Percentiles rank a stretch among this genome's conserved stretches.
These are phyloP conservation scores for Podospora anserina DNA, from an alignment of 495 filamentous ascomycete species.

Conservation along the genomic window DNA sequence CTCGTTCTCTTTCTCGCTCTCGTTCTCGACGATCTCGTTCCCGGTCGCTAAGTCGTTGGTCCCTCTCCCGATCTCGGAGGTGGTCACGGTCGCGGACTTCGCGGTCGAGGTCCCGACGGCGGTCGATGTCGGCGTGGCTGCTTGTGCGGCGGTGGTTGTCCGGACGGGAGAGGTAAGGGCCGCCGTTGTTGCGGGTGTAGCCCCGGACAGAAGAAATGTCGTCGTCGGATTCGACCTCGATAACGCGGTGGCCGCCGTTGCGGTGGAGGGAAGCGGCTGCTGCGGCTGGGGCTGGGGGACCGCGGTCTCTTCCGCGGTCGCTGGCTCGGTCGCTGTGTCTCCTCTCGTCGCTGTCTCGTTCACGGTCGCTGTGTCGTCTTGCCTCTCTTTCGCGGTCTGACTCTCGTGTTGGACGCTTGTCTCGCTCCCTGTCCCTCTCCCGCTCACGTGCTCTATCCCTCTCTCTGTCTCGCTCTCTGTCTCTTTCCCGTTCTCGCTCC, in stretches of 20 bases:
- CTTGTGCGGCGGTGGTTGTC: constrained; percentile 6
- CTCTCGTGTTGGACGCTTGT: constrained; percentile 13
- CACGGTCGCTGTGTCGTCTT: constrained; percentile 23
- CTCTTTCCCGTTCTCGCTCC: constrained; percentile 21
- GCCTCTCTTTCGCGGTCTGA: constrained; percentile 9
- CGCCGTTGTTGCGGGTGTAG: neutral
- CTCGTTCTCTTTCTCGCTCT: constrained; percentile 25
- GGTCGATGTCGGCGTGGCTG: constrained; percentile 8
- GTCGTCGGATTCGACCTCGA: constrained; percentile 1
- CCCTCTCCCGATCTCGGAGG: constrained; percentile 13
- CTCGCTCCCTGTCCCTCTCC: constrained; percentile 24
- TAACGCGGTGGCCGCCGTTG: neutral
- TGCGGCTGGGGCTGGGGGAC: constrained; percentile 7
- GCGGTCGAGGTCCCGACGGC: constrained; percentile 3
- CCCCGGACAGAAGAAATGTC: neutral
- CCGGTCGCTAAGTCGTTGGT: neutral
- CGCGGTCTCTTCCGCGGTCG: constrained; percentile 28
- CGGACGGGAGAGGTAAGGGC: constrained; percentile 3
- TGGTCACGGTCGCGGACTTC: constrained; percentile 9
- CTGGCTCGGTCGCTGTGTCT: constrained; percentile 21
- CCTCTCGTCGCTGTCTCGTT: constrained; percentile 20
- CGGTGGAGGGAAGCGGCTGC: constrained; percentile 9
- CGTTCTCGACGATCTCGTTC: constrained; percentile 21
- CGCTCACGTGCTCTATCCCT: constrained; percentile 20
- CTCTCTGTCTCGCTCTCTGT: constrained; percentile 25